Evolutionary conservation across 129 eudicot species (phyloP).

Genomic region (Calendula officinalis): DNA sequence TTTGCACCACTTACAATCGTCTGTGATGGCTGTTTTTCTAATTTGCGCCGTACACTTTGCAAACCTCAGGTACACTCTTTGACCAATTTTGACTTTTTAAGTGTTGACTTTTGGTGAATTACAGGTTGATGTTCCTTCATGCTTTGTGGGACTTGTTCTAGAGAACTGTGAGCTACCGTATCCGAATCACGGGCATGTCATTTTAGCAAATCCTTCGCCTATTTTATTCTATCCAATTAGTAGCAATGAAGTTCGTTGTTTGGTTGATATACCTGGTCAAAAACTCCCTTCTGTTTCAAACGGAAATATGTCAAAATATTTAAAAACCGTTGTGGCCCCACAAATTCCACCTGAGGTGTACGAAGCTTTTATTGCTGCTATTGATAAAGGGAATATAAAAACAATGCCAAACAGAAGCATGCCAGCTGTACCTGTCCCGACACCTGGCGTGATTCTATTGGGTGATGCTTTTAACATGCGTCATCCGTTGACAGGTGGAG

Average conservation of each 20-base stretch:
- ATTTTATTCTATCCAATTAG: conserved; percentile 57
- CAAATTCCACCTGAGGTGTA: conserved; percentile 54
- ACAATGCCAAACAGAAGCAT: conserved; percentile 66
- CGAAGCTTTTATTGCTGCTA: conserved; percentile 46
- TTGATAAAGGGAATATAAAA: conserved; percentile 49
- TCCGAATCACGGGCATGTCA: conserved; percentile 66
- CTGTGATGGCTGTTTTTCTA: conserved; percentile 62
- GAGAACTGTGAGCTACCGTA: conserved; percentile 61
- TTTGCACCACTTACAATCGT: conserved; percentile 69
- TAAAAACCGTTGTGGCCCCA: conserved; percentile 56
- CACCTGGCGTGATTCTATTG: conserved; percentile 57
- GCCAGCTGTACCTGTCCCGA: conserved; percentile 57
- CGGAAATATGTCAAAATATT: conserved; percentile 58
- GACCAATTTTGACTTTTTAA: neutral
- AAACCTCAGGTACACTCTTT: conserved; percentile 41
- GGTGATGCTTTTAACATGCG: conserved; percentile 85
- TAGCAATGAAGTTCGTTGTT: conserved; percentile 56
- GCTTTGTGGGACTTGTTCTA: conserved; percentile 64
- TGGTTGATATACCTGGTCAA: conserved; percentile 63
- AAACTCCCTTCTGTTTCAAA: conserved; percentile 58
- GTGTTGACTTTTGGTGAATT: conserved; percentile 18
- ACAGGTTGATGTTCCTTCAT: conserved; percentile 68
- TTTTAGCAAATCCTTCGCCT: conserved; percentile 65
- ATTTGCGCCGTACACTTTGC: conserved; percentile 59
- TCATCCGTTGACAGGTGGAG: conserved; percentile 76